phyloP scores from a whole-genome alignment of 805 yeast species.

The Ogataea wickerhamii region DNA sequence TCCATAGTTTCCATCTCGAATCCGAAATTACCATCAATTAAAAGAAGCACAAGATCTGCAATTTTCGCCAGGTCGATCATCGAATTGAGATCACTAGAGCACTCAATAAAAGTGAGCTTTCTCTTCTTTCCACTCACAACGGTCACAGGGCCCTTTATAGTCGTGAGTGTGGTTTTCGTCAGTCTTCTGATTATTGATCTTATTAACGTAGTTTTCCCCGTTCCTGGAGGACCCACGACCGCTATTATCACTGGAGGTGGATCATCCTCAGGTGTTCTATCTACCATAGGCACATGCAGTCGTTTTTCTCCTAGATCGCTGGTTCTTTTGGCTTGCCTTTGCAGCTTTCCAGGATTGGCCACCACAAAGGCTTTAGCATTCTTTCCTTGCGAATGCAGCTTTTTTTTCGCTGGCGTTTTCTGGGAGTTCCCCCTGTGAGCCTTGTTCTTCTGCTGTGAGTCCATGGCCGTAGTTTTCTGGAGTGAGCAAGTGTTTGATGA shows the following conservation, averaged over 20 bases:
- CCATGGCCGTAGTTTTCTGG: conserved; percentile 15
- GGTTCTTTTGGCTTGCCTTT: conserved; percentile 76
- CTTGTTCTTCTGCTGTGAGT: conserved; percentile 49
- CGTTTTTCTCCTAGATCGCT: conserved; percentile 80
- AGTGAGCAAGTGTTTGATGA: too few species aligned
- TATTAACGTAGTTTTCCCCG: conserved; percentile 92
- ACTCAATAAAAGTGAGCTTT: conserved; percentile 88
- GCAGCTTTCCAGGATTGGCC: conserved; percentile 80
- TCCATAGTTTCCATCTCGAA: conserved; percentile 99
- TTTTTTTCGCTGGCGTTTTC: conserved; percentile 70
- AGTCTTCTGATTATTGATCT: conserved; percentile 83
- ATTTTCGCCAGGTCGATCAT: conserved; percentile 96
- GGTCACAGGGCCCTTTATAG: conserved; percentile 93
- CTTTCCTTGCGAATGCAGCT: conserved; percentile 81
- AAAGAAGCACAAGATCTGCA: conserved; percentile 83
- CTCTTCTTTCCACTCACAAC: conserved; percentile 94
- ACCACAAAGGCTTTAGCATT: conserved; percentile 85
- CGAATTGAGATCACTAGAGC: conserved; percentile 85
- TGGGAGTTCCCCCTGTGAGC: conserved; percentile 64
- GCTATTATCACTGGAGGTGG: conserved; percentile 97
- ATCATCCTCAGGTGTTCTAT: conserved; percentile 94
- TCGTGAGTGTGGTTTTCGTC: conserved; percentile 80
- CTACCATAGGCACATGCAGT: conserved; percentile 96
- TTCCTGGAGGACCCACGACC: conserved; percentile 98
- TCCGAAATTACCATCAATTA: conserved; percentile 97